These are phyloP conservation scores for Cryptosporidium meleagridis DNA, from an alignment of 169 alveolate genomes.

Conservation along the genomic window DNA sequence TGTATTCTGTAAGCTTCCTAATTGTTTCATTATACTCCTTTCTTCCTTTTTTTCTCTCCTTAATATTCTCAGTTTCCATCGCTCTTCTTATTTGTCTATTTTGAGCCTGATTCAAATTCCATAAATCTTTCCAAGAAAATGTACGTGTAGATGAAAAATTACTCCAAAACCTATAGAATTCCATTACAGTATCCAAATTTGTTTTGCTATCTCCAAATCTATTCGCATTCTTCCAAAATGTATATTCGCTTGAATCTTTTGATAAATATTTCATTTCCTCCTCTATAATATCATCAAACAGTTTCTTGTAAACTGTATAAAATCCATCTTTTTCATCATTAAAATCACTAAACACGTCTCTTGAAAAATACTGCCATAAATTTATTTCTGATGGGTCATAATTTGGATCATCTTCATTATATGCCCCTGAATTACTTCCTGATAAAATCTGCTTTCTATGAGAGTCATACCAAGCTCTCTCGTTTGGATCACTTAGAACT, in stretches of 20 bases:
- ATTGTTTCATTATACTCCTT: constrained; percentile 84
- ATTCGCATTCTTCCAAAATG: constrained; percentile 74
- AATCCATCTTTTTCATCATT: constrained; percentile 80
- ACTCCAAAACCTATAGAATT: constrained; percentile 86
- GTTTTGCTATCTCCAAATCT: constrained; percentile 83
- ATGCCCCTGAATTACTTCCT: constrained; percentile 38
- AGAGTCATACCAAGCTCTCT: constrained; percentile 85
- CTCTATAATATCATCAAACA: constrained; percentile 83
- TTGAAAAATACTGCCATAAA: constrained; percentile 82
- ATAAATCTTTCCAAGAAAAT: constrained; percentile 85
- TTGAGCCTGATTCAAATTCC: constrained; percentile 83
- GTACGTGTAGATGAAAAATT: constrained; percentile 81
- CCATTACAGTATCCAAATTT: constrained; percentile 79
- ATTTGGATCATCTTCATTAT: constrained; percentile 65
- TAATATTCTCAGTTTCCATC: constrained; percentile 83
- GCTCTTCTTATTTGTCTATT: constrained; percentile 81
- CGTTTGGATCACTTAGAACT: constrained; percentile 80
- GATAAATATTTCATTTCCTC: constrained; percentile 76
- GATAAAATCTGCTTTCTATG: constrained; percentile 84
- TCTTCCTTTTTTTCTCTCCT: constrained; percentile 84
- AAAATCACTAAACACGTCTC: constrained; percentile 81
- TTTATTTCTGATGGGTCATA: constrained; percentile 76
- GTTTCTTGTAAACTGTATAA: constrained; percentile 82
- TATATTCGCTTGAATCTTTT: constrained; percentile 74
- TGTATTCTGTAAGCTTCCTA: constrained; percentile 80